Evolutionary conservation across 129 eudicot genomes (phyloP).

Genomic region (Scalesia atractyloides): DNA sequence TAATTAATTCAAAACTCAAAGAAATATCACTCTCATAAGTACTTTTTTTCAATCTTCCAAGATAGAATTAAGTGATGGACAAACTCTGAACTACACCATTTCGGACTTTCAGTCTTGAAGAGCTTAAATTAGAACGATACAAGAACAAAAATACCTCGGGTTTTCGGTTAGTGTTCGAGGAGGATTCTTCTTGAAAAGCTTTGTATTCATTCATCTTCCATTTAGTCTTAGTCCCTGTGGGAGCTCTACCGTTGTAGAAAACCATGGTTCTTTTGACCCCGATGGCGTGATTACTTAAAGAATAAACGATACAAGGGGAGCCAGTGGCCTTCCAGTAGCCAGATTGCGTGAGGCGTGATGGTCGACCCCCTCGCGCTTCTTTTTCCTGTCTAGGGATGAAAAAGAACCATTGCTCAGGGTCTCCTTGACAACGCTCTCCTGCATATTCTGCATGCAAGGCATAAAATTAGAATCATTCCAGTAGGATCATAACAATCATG

Average conservation of each 20-base stretch:
- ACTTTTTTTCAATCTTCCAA: neutral
- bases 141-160: conserved; percentile 27
- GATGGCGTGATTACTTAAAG: conserved; percentile 44
- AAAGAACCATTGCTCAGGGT: conserved; percentile 73
- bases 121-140: neutral
- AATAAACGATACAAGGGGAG: conserved; percentile 58
- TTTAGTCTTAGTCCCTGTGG: conserved; percentile 50
- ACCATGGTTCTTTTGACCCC: conserved; percentile 72
- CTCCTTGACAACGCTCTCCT: conserved; percentile 50
- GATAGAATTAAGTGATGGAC: neutral
- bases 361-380: conserved; percentile 65
- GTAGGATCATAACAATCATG: too few relatives aligned
- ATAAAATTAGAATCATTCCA: neutral
- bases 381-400: conserved; percentile 58
- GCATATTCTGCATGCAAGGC: conserved; percentile 38
- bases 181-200: conserved; percentile 36
- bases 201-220: conserved; percentile 84
- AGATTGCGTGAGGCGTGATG: conserved; percentile 51
- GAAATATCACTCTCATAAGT: too few relatives aligned
- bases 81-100: neutral
- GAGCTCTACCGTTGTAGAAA: conserved; percentile 70
- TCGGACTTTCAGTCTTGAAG: neutral
- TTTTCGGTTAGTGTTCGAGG: conserved; percentile 33
- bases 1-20: neutral
- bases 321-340: conserved; percentile 87